Evolutionary conservation across 495 filamentous ascomycete species (phyloP).

Genomic region (Copromyces sp.): DNA sequence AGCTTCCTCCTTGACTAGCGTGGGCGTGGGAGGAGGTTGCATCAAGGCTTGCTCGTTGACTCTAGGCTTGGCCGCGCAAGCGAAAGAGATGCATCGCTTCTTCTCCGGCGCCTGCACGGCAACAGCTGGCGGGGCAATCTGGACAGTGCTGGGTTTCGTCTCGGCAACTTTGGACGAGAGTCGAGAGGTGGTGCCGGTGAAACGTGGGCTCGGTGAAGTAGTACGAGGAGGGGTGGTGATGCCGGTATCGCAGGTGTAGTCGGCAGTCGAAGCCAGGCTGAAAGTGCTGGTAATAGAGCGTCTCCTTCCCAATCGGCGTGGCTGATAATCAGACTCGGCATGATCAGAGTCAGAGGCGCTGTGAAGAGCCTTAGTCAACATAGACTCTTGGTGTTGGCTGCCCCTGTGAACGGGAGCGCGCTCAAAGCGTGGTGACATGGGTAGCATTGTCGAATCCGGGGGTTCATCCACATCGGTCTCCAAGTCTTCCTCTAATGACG

Average conservation of each 20-base stretch:
- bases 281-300: constrained; percentile 68
- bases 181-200: constrained; percentile 30
- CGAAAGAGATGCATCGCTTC: constrained; percentile 89
- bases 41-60: constrained; percentile 18
- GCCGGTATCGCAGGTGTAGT: constrained; percentile 85
- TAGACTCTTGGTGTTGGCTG: constrained; percentile 53
- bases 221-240: constrained; percentile 84
- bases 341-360: constrained; percentile 48
- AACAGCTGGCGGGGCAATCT: constrained; percentile 9
- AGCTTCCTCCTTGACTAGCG: constrained; percentile 10
- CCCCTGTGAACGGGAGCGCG: constrained; percentile 31
- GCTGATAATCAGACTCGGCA: constrained; percentile 11
- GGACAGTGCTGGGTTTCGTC: background rate
- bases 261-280: constrained; percentile 70
- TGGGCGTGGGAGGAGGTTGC: constrained; percentile 17
- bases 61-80: constrained; percentile 51
- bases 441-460: constrained; percentile 15
- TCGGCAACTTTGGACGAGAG: background rate
- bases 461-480: constrained; percentile 25
- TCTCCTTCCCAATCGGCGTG: constrained; percentile 27
- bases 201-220: constrained; percentile 78
- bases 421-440: constrained; percentile 27
- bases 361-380: constrained; percentile 70
- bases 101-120: constrained; percentile 27
- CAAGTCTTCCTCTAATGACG: constrained; percentile 31